Base-by-base conservation (phyloP, 2,329 filamentous ascomycete genomes). In the Tolypocladium ophioglossoides region DNA sequence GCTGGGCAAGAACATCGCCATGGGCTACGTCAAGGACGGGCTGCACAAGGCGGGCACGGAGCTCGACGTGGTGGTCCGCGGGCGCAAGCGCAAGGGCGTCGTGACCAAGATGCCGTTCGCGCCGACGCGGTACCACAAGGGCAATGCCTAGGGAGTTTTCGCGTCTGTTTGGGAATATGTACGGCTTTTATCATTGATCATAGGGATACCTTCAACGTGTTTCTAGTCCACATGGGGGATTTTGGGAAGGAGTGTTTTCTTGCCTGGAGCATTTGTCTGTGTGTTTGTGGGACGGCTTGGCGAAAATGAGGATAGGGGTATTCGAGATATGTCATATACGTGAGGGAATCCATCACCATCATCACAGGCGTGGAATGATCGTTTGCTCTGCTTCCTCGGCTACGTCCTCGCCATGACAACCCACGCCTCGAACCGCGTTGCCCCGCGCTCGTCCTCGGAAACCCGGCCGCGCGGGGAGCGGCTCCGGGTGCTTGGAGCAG, bases 61-160 rank as follows among this genome's bases (percentile, higher is more conserved):
- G 72, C 74, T 96, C 8, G 80, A 84, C 20, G 84, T 96, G 4
- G 69, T 89, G 40, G 85, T 96, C 2, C 77, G 91, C 52, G 91
- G 90, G 22, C 88, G 85, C 73, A 76, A 80, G 66, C 82, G 89
- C 63, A 84, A 83, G 71, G 91, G 85, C 1, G 79, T 80, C 4
- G 87, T 96, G 35, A 79, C 83, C 10, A 91, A 91, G 76, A 94
- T 96, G 91, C 91, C 91, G 1, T 96, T 95, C 70, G 79, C 95
- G 52, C 78, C 84, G 51, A 83, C 79, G 63, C 91, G 89, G 72
- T 96, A 95, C 71, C 87, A 65, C 62, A 68, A 65, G 61, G 48
- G 47, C 34, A 35, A 50, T 11, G 57, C 41, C 32, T 58, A 54
- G 53, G 8, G n/a, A 9, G 12, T 14, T 10, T 1, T 16, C 18